A percentile compares a stretch with the other conserved stretches of the same genome.
Conservation (phyloP, 75 land plant species). For the Cryptomeria japonica region DNA sequence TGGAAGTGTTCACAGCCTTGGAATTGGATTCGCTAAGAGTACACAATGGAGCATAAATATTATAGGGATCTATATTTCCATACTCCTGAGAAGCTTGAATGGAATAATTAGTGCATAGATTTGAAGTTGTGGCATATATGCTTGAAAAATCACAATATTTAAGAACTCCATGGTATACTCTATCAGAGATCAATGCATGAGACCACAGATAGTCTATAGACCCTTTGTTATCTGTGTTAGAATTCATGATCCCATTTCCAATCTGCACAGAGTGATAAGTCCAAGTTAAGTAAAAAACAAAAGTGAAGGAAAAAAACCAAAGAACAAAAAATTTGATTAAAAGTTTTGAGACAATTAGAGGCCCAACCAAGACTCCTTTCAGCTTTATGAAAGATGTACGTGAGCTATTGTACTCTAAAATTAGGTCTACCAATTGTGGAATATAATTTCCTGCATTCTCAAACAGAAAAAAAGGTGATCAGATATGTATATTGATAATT, state of each 20-base stretch:
- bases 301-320: background rate
- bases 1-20: background rate
- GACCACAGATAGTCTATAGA: constrained; percentile 46
- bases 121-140: background rate
- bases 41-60: constrained; percentile 37
- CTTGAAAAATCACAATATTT: constrained; percentile 21
- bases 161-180: constrained; percentile 18
- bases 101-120: background rate
- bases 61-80: constrained; percentile 27
- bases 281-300: too few species aligned
- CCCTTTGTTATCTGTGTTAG: constrained; percentile 22
- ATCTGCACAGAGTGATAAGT: background rate
- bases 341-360: background rate
- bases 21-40: background rate
- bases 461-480: background rate
- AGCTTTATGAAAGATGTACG: constrained; percentile 30
- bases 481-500: background rate
- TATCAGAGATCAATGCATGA: constrained; percentile 64
- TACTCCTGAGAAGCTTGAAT: constrained; percentile 4
- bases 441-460: constrained; percentile 39
- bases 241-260: constrained; percentile 64
- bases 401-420: constrained; percentile 38
- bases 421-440: constrained; percentile 56
- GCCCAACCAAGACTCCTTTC: constrained; percentile 43
- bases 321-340: background rate